A percentile compares a stretch with the other conserved stretches of the same genome.
phyloP scores from a whole-genome alignment of 331 rosid species.

The Pyrus hybrid region DNA sequence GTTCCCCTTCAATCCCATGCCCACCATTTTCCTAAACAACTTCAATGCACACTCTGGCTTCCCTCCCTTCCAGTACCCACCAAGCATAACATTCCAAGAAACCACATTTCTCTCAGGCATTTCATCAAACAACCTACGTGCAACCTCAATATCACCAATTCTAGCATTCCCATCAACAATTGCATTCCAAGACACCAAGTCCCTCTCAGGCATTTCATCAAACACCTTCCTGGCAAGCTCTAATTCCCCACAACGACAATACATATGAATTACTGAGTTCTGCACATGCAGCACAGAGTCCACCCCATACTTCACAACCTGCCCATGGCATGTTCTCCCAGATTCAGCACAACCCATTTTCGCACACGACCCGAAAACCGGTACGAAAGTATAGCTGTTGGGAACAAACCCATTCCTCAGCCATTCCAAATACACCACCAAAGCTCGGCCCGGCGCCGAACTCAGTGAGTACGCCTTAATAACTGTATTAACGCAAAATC shows the following conservation, averaged over 20 bases:
- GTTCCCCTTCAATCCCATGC: constrained; percentile 35
- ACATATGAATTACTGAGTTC: constrained; percentile 64
- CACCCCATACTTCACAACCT: constrained; percentile 54
- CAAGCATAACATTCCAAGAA: constrained; percentile 55
- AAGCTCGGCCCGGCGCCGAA: constrained; percentile 25
- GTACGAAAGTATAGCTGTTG: constrained; percentile 48
- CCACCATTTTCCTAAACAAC: constrained; percentile 58
- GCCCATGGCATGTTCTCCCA: constrained; percentile 50
- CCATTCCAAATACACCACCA: constrained; percentile 37
- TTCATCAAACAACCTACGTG: constrained; percentile 40
- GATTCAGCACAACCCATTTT: constrained; percentile 32
- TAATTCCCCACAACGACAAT: constrained; percentile 38
- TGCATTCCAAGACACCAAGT: constrained; percentile 69
- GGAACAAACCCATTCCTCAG: constrained; percentile 37
- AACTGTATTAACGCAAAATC: constrained; percentile 52
- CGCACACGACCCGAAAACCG: constrained; percentile 46
- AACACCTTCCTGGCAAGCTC: constrained; percentile 40
- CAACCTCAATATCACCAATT: constrained; percentile 33
- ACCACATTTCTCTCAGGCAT: constrained; percentile 56
- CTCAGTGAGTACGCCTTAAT: constrained; percentile 44
- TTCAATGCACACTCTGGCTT: constrained; percentile 58
- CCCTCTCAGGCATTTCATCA: constrained; percentile 30
- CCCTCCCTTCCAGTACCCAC: constrained; percentile 53
- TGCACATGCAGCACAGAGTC: constrained; percentile 38
- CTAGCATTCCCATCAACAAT: constrained; percentile 29